phyloP scores from a whole-genome alignment of 2,329 filamentous ascomycete genomes.

The Arthroderma uncinatum region DNA sequence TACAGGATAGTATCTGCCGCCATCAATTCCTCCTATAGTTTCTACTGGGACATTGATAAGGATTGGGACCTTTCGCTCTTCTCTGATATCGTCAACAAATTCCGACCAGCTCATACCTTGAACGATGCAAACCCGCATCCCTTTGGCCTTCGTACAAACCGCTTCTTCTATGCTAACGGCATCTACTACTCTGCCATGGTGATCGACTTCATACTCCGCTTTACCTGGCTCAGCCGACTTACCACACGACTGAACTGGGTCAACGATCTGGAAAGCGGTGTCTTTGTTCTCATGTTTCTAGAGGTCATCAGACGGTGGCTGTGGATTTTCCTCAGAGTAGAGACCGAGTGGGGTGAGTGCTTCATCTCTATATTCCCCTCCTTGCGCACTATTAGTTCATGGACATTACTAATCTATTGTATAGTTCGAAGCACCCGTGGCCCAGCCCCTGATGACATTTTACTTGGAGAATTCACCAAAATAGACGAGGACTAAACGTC shows the following conservation, averaged over 20 bases:
- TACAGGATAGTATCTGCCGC: conserved; percentile 61
- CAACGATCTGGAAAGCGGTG: conserved; percentile 74
- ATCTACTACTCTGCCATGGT: conserved; percentile 75
- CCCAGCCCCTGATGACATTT: conserved; percentile 55
- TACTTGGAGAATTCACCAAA: conserved; percentile 62
- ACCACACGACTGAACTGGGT: conserved; percentile 71
- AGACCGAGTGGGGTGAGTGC: conserved; percentile 76
- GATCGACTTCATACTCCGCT: conserved; percentile 70
- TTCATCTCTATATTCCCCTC: neutral
- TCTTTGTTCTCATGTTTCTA: conserved; percentile 76
- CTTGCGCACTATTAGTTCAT: conserved; percentile 11
- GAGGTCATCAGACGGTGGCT: conserved; percentile 86
- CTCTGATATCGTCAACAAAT: conserved; percentile 46
- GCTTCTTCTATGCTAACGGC: conserved; percentile 58
- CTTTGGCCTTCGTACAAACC: conserved; percentile 63
- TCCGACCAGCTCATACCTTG: conserved; percentile 16
- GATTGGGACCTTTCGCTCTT: conserved; percentile 94
- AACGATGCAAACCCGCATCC: conserved; percentile 39
- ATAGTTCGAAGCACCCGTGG: conserved; percentile 44
- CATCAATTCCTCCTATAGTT: conserved; percentile 84
- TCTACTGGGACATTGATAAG: conserved; percentile 94
- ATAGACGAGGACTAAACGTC: conserved; percentile 47
- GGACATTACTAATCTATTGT: conserved; percentile 13
- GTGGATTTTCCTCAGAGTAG: conserved; percentile 92
- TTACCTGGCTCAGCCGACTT: conserved; percentile 84